Evolutionary conservation across 495 filamentous ascomycete species (phyloP), one percentile per base, ranked within the genome.

Genomic region (Lichenothelia convexa): DNA sequence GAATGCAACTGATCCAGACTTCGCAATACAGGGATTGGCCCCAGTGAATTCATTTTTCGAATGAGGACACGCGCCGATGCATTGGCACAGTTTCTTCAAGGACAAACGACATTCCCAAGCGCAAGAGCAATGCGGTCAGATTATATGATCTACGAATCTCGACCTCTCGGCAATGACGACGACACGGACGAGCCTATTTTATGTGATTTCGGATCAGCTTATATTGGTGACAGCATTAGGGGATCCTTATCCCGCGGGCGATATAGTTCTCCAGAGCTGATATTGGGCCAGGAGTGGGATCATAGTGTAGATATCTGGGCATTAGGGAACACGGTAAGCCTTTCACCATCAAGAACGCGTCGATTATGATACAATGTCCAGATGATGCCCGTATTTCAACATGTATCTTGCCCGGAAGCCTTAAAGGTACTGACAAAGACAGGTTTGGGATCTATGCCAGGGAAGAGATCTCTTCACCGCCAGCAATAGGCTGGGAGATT

Each of bases 401-500:
- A n/a, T n/a, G n/a, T n/a, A n/a, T n/a, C n/a, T n/a, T n/a, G n/a
- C n/a, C n/a, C n/a, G n/a, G n/a, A n/a, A n/a, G n/a, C n/a, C n/a
- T n/a, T n/a, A n/a, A n/a, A n/a, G n/a, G n/a, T n/a, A n/a, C n/a
- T n/a, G n/a, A n/a, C n/a, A n/a, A n/a, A n/a, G n/a, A 17, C 36
- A 68, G 65, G 43, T 66, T 19, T 69, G 60, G 64, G 58, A 68
- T 51, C 45, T 70, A 5, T 59, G 65, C 34, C 54, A 68, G 55
- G 59, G 58, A 0, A 52, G 43, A 23, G 51, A 61, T 40, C 32
- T 69, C 17, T 70, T 70, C 40, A 39, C 43, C 9, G 61, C 61
- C 32, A 59, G 55, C 16, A 55, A 66, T 26, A 46, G 46, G 3
- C 48, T 58, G 27, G 45, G 50, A 4, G n/a, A n/a, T n/a, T 65